Base-by-base conservation (phyloP, 78 protist genomes). In the Dictyostelium discoideum region DNA sequence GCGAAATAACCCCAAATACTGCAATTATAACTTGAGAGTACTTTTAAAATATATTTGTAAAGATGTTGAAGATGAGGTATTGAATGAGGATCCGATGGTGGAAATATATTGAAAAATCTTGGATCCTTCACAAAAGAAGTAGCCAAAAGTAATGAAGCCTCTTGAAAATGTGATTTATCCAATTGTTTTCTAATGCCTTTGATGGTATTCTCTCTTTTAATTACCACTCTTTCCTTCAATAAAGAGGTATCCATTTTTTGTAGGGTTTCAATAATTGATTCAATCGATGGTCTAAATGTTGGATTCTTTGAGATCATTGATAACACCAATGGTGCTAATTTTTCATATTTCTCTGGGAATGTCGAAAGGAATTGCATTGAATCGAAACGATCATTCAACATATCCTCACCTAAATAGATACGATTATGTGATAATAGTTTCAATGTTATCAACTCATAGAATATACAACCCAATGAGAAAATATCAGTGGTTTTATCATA, bases 381-480 rank as follows among this genome's bases (percentile, higher is more conserved):
- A 39, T 72, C 80, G 42, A 90, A 90, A 14, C n/a, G n/a, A 32
- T 90, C 85, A 13, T 50, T n/a, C 4, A 82, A 24, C 20, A 90
- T 46, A 18, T 90, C 95, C 29, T 90, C 89, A 0, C 81, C 95
- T 72, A 90, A 22, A 57, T 50, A 90, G 11, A 46, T 24, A 50
- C 76, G 48, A 39, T 90, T 50, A 16, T 67, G 16, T 11, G 77
- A 32, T n/a, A 90, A 20, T 26, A 82, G 54, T 22, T 50, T 80
- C 3, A 90, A 39, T 22, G 95, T 90, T 0, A 90, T 90, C 63
- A 90, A 54, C 39, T 90, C 95, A 72, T 82, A 90, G 22, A 90
- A 90, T 4, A 90, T 82, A 50, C 95, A 90, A 73, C 95, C 95
- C 46, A 90, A 32, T 22, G 95, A 90, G 13, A 90, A 90, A 1